Conservation (phyloP, 2,329 filamentous ascomycete species). For the Stagonosporopsis vannaccii region DNA sequence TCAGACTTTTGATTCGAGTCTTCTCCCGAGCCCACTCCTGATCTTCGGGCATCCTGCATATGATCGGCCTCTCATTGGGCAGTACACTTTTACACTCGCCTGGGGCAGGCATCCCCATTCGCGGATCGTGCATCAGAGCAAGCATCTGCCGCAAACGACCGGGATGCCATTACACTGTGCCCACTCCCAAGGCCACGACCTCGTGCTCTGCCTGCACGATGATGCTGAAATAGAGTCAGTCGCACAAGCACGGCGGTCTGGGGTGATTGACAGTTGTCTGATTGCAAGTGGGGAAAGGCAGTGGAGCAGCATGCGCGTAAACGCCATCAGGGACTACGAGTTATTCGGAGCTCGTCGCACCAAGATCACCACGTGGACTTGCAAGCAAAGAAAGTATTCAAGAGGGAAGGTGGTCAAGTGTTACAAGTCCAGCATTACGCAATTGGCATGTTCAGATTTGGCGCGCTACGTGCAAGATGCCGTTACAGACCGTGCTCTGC, state of each 20-base stretch:
- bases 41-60: constrained; percentile 37
- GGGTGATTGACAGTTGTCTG: constrained; percentile 12
- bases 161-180: constrained; percentile 13
- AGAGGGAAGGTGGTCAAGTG: constrained; percentile 18
- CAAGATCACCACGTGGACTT: constrained; percentile 15
- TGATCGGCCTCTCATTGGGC: constrained; percentile 27
- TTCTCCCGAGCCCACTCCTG: constrained; percentile 21
- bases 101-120: constrained; percentile 24
- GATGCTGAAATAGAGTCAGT: constrained; percentile 14
- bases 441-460: constrained; percentile 23
- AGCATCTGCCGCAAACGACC: constrained; percentile 11
- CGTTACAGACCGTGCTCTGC: constrained; percentile 24
- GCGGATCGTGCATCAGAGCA: constrained; percentile 15
- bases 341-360: constrained; percentile 3
- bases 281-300: constrained; percentile 12
- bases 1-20: constrained; percentile 28
- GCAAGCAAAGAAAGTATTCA: constrained; percentile 2
- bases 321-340: constrained; percentile 24
- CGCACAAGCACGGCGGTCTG: constrained; percentile 8
- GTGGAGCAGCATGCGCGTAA: constrained; percentile 25
- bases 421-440: constrained; percentile 21
- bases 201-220: constrained; percentile 16
- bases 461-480: constrained; percentile 28
- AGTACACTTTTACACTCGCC: constrained; percentile 9
- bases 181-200: constrained; percentile 7